These are phyloP conservation scores for Acanthamoeba castellanii DNA, from an alignment of 208 protist genomes.

Conservation along the genomic window DNA sequence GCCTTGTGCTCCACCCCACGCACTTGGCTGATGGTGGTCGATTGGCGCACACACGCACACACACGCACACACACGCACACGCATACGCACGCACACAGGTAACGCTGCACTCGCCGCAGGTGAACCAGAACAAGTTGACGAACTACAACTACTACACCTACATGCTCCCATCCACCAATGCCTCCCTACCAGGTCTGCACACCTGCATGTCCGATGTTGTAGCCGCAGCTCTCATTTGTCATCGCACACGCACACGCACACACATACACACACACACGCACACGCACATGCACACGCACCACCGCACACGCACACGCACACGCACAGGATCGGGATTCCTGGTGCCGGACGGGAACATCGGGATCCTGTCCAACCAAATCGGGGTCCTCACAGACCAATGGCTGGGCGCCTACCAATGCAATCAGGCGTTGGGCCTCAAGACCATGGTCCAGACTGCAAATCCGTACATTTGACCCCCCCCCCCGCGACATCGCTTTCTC, in stretches of 20 bases:
- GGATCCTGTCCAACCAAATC: conserved; percentile 29
- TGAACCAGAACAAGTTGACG: neutral
- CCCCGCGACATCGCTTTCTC: neutral
- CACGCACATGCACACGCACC: too few species aligned
- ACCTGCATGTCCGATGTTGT: neutral
- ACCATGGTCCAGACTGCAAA: neutral
- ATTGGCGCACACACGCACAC: neutral
- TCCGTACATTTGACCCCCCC: neutral
- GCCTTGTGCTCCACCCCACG: neutral
- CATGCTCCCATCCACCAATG: neutral
- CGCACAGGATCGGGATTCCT: conserved; percentile 9
- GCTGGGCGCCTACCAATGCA: conserved; percentile 10
- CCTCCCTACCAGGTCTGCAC: neutral
- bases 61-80: too few species aligned
- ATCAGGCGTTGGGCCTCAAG: conserved; percentile 12
- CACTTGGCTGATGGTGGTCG: neutral
- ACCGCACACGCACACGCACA: neutral
- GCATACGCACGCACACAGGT: too few species aligned
- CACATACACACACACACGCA: too few species aligned
- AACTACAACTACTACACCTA: neutral
- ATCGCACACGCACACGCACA: too few species aligned
- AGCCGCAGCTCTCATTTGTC: neutral
- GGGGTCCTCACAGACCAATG: conserved; percentile 16
- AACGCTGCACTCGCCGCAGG: neutral
- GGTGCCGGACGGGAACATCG: neutral